A percentile compares a stretch with the other conserved stretches of the same genome.
phyloP scores from a whole-genome alignment of 768 basidiomycete species.

The Coprinopsis sp. region DNA sequence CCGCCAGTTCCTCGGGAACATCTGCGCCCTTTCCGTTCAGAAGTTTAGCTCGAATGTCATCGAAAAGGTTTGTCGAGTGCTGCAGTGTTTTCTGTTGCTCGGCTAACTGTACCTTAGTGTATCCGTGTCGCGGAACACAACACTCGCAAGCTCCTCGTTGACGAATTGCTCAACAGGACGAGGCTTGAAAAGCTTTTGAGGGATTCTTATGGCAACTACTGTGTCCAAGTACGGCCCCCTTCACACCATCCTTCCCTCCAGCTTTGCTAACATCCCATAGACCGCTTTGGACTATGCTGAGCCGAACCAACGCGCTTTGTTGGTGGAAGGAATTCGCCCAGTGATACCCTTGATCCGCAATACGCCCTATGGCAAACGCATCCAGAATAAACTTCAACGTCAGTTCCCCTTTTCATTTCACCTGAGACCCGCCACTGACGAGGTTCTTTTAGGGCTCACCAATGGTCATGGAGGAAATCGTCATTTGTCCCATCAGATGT shows the following conservation, averaged over 20 bases:
- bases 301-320: constrained; percentile 82
- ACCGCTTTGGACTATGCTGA: constrained; percentile 98
- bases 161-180: constrained; percentile 90
- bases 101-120: constrained; percentile 37
- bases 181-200: constrained; percentile 93
- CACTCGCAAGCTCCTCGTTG: constrained; percentile 91
- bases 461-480: constrained; percentile 42
- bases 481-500: constrained; percentile 51
- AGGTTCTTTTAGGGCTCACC: constrained; percentile 53
- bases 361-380: constrained; percentile 98
- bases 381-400: constrained; percentile 96
- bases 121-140: constrained; percentile 94
- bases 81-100: neutral
- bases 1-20: constrained; percentile 95
- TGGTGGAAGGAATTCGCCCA: constrained; percentile 98
- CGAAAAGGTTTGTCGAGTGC: constrained; percentile 63
- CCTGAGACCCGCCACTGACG: constrained; percentile 46
- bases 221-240: constrained; percentile 63
- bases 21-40: constrained; percentile 95
- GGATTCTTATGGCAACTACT: constrained; percentile 96
- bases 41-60: constrained; percentile 99
- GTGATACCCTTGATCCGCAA: constrained; percentile 97
- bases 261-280: constrained; percentile 32
- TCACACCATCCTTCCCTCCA: neutral
- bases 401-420: constrained; percentile 76